Conservation (phyloP, 106 monocot genomes). For the Allium fistulosum region DNA sequence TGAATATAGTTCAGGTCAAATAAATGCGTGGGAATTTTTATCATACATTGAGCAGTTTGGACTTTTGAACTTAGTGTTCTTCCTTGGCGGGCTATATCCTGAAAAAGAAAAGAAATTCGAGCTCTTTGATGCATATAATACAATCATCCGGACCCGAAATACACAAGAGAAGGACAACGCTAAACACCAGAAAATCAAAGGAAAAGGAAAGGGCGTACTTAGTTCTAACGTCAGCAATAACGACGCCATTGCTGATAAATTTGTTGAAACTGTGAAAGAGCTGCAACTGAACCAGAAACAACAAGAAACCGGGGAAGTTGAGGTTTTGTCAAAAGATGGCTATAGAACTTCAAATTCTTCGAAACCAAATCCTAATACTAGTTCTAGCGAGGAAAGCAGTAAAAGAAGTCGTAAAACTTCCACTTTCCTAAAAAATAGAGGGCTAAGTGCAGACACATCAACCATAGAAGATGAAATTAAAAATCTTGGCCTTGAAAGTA, state of each 20-base stretch:
- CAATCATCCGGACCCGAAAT: conserved; percentile 23
- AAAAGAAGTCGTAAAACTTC: conserved; percentile 42
- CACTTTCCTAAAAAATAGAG: conserved; percentile 46
- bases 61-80: conserved; percentile 63
- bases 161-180: conserved; percentile 21
- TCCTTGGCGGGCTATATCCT: conserved; percentile 78
- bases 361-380: not conserved
- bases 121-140: conserved; percentile 59
- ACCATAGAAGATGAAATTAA: conserved; percentile 20
- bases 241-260: conserved; percentile 33
- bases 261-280: conserved; percentile 51
- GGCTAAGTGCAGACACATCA: conserved; percentile 49
- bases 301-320: conserved; percentile 36
- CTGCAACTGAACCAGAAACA: conserved; percentile 34
- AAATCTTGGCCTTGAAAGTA: conserved; percentile 17
- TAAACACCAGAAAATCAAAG: conserved; percentile 19
- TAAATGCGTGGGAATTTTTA: conserved; percentile 63
- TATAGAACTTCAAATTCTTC: conserved; percentile 22
- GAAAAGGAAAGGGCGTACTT: conserved; percentile 29
- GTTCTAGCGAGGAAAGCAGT: conserved; percentile 14
- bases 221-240: not conserved
- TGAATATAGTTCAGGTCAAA: conserved; percentile 59
- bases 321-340: conserved; percentile 79
- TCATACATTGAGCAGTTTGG: conserved; percentile 92
- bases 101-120: conserved; percentile 71